Conservation (phyloP, 2,329 filamentous ascomycete genomes). For the Diplodia sapinea region DNA sequence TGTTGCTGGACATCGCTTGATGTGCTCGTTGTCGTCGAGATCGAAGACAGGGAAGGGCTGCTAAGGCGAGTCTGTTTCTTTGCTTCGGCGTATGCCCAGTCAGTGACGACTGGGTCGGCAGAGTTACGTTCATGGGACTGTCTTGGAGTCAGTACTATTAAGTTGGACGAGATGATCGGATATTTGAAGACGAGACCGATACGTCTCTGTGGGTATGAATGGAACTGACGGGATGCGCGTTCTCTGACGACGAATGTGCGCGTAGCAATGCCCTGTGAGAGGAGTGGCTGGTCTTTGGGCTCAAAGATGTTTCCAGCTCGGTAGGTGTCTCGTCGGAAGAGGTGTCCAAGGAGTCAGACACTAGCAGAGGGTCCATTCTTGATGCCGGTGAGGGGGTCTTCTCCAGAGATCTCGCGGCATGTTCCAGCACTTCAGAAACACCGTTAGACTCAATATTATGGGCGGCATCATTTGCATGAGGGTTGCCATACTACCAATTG, state of each 20-base stretch:
- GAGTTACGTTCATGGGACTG: conserved; percentile 31
- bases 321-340: neutral
- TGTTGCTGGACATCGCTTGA: conserved; percentile 9
- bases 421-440: conserved; percentile 49
- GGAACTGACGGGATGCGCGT: neutral
- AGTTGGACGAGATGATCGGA: conserved; percentile 3
- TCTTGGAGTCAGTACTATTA: conserved; percentile 24
- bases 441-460: conserved; percentile 45
- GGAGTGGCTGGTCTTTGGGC: conserved; percentile 3
- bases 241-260: neutral
- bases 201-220: neutral
- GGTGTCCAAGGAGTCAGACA: conserved; percentile 20
- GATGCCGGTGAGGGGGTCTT: conserved; percentile 37
- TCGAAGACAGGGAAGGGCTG: conserved; percentile 17
- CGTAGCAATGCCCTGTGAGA: neutral
- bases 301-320: neutral
- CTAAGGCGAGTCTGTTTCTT: neutral
- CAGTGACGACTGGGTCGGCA: conserved; percentile 36
- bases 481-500: conserved; percentile 50
- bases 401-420: conserved; percentile 45
- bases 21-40: neutral
- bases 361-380: conserved; percentile 30
- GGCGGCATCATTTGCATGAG: conserved; percentile 47
- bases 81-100: conserved; percentile 41
- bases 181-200: neutral